Base-by-base conservation (phyloP, 2,329 filamentous ascomycete genomes). In the Rosellinia necatrix region DNA sequence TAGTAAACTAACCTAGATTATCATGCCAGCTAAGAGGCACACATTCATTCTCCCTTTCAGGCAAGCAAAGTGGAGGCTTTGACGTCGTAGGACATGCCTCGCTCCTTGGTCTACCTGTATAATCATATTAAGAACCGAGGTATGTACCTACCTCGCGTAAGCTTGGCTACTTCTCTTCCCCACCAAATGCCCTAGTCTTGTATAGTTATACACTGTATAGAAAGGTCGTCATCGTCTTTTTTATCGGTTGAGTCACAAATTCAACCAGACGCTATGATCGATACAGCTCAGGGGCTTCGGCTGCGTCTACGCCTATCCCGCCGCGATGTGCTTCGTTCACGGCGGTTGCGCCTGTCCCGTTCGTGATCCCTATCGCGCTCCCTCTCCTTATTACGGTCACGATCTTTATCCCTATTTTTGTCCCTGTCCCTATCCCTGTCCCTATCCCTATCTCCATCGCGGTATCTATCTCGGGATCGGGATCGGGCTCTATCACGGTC, bases 381-480 rank as follows among this genome's bases (percentile, higher is more conserved):
- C n/a, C n/a, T n/a, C n/a, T n/a, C n/a, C n/a, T n/a, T n/a, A n/a
- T n/a, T n/a, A n/a, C n/a, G n/a, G n/a, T n/a, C n/a, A n/a, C n/a
- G n/a, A n/a, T n/a, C n/a, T 34, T 53, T 58, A 35, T 61, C 58
- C 6, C 50, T 54, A 15, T 61, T 58, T 25, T 66, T 66, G 7
- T 54, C 60, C 19, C 74, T 69, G 6, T 74, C 72, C 10, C 67
- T n/a, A 24, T 79, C 79, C 65, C 68, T 65, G 4, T 76, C 72
- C 43, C 81, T 76, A 49, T 84, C 57, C 21, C 56, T 49, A 17
- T 56, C 38, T 70, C 70, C 46, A 10, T 74, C 72, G 4, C 72
- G 66, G 27, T 74, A 70, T 15, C 72, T 63, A 47, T 75, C 72
- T 2, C 72, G 66, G 19, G 68, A 67, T 6, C 72, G 64, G 41